Conservation (phyloP, 352 stramenopile species). For the Phytophthora cryptogea region DNA sequence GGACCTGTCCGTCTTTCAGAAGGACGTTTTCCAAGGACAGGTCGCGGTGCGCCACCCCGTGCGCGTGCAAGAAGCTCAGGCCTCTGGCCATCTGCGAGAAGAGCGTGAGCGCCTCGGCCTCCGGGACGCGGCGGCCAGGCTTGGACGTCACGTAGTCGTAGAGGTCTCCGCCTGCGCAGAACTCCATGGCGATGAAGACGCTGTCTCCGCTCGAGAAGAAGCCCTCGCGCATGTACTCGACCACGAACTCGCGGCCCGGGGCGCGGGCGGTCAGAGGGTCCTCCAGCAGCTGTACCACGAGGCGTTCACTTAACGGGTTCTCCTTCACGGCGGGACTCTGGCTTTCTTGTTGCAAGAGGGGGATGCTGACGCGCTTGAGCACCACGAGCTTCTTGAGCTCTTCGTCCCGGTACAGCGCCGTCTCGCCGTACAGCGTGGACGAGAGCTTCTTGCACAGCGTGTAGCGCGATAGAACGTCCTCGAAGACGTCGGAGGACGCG, state of each 20-base stretch:
- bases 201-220: constrained; percentile 53
- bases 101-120: constrained; percentile 45
- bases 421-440: constrained; percentile 64
- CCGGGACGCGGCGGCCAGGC: constrained; percentile 33
- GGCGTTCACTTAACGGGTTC: constrained; percentile 54
- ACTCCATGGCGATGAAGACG: constrained; percentile 69
- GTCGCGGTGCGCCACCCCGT: constrained; percentile 59
- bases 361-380: constrained; percentile 58
- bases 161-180: constrained; percentile 66
- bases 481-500: constrained; percentile 11
- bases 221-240: constrained; percentile 41
- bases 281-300: constrained; percentile 54
- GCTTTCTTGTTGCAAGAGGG: constrained; percentile 40
- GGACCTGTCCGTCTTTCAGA: constrained; percentile 42
- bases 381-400: constrained; percentile 49
- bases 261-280: constrained; percentile 23
- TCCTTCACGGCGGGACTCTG: constrained; percentile 33
- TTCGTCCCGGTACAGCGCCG: constrained; percentile 52
- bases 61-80: constrained; percentile 50
- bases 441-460: constrained; percentile 45
- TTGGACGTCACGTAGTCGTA: constrained; percentile 53
- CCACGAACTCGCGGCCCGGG: constrained; percentile 47
- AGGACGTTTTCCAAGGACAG: constrained; percentile 70
- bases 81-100: constrained; percentile 51
- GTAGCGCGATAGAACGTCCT: constrained; percentile 39